Conservation (phyloP, 169 alveolate genomes). For the Blepharisma undulans region DNA sequence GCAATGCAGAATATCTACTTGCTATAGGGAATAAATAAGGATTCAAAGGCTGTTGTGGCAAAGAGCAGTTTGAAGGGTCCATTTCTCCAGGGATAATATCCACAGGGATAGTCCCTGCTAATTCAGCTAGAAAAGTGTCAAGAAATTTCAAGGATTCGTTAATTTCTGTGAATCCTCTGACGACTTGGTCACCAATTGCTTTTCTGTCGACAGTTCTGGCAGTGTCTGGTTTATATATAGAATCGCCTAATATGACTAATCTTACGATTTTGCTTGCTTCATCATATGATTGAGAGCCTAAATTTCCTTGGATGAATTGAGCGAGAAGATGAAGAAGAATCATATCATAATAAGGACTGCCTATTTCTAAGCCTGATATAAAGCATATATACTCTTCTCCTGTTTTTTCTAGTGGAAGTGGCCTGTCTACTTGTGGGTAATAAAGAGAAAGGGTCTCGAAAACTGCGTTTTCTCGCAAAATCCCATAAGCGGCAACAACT, state of each 20-base stretch:
- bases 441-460: background rate
- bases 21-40: conserved; percentile 47
- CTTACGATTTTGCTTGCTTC: conserved; percentile 12
- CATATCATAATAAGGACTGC: background rate
- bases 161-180: conserved; percentile 18
- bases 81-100: conserved; percentile 69
- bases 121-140: conserved; percentile 46
- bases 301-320: background rate
- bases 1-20: background rate
- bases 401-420: background rate
- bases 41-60: conserved; percentile 66
- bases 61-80: conserved; percentile 51
- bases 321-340: background rate
- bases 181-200: conserved; percentile 10
- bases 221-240: background rate
- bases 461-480: conserved; percentile 5
- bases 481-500: background rate
- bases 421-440: background rate
- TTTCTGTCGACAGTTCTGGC: conserved; percentile 28
- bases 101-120: conserved; percentile 41
- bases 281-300: background rate
- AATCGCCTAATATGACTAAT: conserved; percentile 15
- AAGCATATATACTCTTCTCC: conserved; percentile 32
- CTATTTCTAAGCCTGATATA: conserved; percentile 37
- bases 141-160: conserved; percentile 44